Evolutionary conservation across 2,329 filamentous ascomycete species (phyloP).

Genomic region (Alternaria consortialis): DNA sequence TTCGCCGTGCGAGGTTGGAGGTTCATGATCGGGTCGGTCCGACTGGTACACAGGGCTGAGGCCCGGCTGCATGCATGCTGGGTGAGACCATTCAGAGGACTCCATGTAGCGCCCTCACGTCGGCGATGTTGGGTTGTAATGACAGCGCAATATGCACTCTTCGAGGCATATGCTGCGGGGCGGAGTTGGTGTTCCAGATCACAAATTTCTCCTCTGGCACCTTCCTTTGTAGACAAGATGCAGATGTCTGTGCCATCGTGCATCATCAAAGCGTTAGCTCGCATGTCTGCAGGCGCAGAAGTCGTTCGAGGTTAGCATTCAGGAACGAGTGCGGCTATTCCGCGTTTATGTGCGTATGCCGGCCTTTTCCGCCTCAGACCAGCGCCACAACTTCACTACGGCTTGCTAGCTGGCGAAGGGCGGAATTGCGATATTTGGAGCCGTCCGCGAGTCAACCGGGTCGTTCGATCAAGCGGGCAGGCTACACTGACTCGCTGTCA

Average conservation of each 20-base stretch:
- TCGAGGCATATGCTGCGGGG: conserved; percentile 13
- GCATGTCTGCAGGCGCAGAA: conserved; percentile 7
- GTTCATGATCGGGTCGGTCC: conserved; percentile 3
- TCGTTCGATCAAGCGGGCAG: conserved; percentile 9
- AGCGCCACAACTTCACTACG: conserved; percentile 7
- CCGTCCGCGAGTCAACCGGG: conserved; percentile 14
- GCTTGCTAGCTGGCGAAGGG: conserved; percentile 4
- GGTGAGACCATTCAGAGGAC: conserved; percentile 22
- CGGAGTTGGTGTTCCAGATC: conserved; percentile 12
- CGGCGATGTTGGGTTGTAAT: conserved; percentile 13
- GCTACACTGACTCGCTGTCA: conserved; percentile 16
- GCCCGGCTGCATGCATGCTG: conserved; percentile 9
- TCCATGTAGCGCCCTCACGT: conserved; percentile 21
- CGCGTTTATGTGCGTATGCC: neutral
- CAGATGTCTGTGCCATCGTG: conserved; percentile 14
- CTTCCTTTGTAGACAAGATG: conserved; percentile 19
- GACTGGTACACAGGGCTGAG: conserved; percentile 9
- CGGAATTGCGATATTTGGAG: conserved; percentile 5
- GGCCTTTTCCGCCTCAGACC: conserved; percentile 11
- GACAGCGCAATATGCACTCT: conserved; percentile 8
- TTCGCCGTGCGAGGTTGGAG: conserved; percentile 6
- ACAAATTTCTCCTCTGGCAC: conserved; percentile 10
- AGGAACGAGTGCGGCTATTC: conserved; percentile 17
- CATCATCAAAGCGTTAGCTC: conserved; percentile 8
- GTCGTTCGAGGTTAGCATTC: conserved; percentile 14